Evolutionary conservation across 139 green algal genomes (phyloP), one percentile per base, ranked within the genome.

Genomic region (Chlamydomonas schloesseri): DNA sequence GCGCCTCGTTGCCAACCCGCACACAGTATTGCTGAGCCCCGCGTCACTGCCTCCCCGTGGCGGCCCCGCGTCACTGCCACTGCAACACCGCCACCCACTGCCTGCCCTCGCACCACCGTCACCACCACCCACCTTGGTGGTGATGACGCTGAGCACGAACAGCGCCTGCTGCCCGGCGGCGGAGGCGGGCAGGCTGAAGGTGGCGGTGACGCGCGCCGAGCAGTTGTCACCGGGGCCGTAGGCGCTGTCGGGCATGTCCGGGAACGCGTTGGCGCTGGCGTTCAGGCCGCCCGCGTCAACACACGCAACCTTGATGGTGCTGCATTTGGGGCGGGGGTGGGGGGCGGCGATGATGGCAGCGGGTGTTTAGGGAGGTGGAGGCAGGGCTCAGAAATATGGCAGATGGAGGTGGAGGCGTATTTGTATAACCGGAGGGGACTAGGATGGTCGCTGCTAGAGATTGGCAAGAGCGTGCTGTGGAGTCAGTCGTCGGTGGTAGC

Each of bases 221-320:
- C 71, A 81, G 71, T 68, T 55, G 71, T 87, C 33, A n/a, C 60
- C 71, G 47, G 14, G 21, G 71, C 37, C 60, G 36, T 62, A 68
- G 58, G 82, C 82, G 46, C 28, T 18, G 71, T 37, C 36, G n/a
- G 82, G 82, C 55, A 87, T 42, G 2, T 46, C 71, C 28, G 82
- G 82, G 82, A 87, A 87, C 58, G 58, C 26, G 10, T 21, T 21
- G 67, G 15, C 24, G 67, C 46, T 60, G 70, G 47, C 3, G 8
- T 50, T 50, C 6, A 50, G 42, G 53, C 57, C 17, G 34, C 9
- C 55, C 34, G 50, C 31, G 26, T 65, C 33, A 14, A 36, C 55
- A 37, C 81, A 87, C 34, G 42, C 29, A 3, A 87, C 15, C 26
- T 36, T 67, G 69, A 87, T 60, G 55, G 55, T 64, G 81, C 81